Conservation (phyloP, 1,284 basidiomycete genomes). For the Anthracocystis panici-leucophaei region DNA sequence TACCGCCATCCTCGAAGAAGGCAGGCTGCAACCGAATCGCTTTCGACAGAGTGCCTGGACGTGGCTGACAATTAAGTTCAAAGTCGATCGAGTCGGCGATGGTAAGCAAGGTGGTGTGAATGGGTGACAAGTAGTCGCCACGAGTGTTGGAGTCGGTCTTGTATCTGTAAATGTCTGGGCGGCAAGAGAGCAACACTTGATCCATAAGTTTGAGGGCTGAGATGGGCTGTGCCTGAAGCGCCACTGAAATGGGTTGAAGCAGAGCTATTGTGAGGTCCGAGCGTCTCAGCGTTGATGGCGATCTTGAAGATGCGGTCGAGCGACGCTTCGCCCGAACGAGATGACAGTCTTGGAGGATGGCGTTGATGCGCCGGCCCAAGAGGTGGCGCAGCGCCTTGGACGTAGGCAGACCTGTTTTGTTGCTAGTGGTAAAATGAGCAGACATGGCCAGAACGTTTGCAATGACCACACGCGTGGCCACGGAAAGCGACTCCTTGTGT, state of each 20-base stretch:
- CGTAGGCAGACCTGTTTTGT: conserved; percentile 6
- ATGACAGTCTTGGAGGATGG: conserved; percentile 34
- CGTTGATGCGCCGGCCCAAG: conserved; percentile 22
- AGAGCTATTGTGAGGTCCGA: conserved; percentile 12
- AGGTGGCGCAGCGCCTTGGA: conserved; percentile 31
- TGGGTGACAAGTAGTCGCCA: conserved; percentile 14
- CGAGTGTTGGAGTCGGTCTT: conserved; percentile 2
- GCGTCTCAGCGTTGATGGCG: conserved; percentile 2
- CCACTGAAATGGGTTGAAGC: conserved; percentile 20
- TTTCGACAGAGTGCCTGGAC: background rate
- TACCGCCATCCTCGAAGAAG: conserved; percentile 15
- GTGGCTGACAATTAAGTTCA: conserved; percentile 12
- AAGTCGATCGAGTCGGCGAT: conserved; percentile 37
- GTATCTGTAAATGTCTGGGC: conserved; percentile 28
- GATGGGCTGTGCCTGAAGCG: conserved; percentile 32
- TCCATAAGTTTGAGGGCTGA: conserved; percentile 30
- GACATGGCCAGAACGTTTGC: conserved; percentile 12
- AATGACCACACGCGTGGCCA: conserved; percentile 9
- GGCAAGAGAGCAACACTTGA: conserved; percentile 18
- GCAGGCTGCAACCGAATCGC: conserved; percentile 5
- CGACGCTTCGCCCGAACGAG: conserved; percentile 1
- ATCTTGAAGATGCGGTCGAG: background rate
- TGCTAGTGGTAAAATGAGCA: conserved; percentile 20
- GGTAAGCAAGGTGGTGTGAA: conserved; percentile 22
- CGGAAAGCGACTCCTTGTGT: conserved; percentile 22